Conservation (phyloP, 1,284 basidiomycete genomes). For the Stygiomarasmius scandens region DNA sequence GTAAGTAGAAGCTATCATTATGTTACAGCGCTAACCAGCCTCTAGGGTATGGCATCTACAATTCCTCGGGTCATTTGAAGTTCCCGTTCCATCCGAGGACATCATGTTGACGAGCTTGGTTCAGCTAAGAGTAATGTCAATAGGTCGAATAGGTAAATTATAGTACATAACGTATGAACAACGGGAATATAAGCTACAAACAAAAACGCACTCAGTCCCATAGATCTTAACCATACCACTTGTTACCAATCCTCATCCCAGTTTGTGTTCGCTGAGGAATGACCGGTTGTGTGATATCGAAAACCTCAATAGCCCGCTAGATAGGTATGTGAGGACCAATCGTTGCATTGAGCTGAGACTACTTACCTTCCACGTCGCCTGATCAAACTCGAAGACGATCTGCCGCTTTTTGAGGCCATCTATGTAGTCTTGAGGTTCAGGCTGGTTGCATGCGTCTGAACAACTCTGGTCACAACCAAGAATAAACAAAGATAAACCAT, state of each 20-base stretch:
- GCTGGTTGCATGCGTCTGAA: constrained; percentile 64
- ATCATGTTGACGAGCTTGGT: constrained; percentile 34
- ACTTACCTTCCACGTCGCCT: constrained; percentile 76
- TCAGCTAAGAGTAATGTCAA: neutral
- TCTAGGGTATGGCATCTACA: constrained; percentile 70
- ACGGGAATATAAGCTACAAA: neutral
- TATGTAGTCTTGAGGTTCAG: constrained; percentile 64
- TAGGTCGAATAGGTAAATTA: neutral
- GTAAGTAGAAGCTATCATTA: neutral
- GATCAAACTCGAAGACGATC: constrained; percentile 85
- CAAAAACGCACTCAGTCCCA: neutral
- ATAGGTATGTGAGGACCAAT: neutral
- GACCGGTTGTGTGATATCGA: constrained; percentile 68
- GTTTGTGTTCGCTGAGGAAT: constrained; percentile 69
- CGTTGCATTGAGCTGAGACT: constrained; percentile 2
- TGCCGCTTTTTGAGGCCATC: constrained; percentile 74
- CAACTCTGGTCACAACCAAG: neutral
- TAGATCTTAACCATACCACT: constrained; percentile 59
- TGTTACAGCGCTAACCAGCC: constrained; percentile 61
- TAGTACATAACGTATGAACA: neutral
- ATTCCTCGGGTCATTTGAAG: constrained; percentile 47
- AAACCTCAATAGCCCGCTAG: constrained; percentile 80
- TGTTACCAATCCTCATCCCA: constrained; percentile 55
- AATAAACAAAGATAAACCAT: neutral
- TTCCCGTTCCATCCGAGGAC: constrained; percentile 57